Conservation (phyloP, 257 asterid genomes). For the Lithospermum erythrorhizon region DNA sequence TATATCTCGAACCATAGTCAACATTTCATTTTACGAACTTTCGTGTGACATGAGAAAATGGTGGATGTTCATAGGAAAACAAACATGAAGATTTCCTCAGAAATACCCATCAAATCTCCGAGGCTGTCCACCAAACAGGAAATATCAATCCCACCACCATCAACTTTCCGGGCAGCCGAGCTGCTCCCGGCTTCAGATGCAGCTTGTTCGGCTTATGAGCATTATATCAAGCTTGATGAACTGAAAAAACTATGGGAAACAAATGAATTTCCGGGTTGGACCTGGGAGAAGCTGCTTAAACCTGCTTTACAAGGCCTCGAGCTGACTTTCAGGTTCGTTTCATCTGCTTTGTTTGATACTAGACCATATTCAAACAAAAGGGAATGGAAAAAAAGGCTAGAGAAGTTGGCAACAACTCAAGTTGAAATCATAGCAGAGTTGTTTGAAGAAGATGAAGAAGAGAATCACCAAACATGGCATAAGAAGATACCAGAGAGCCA, state of each 20-base stretch:
- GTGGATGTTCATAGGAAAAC: constrained; percentile 77
- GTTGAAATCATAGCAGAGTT: constrained; percentile 50
- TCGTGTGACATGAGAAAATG: constrained; percentile 28
- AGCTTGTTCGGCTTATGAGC: constrained; percentile 62
- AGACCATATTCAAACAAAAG: constrained; percentile 54
- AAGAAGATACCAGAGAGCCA: constrained; percentile 53
- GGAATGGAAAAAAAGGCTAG: constrained; percentile 73
- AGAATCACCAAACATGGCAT: constrained; percentile 23
- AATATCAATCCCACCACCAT: constrained; percentile 44
- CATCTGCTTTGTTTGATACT: constrained; percentile 55
- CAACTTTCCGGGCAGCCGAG: constrained; percentile 29
- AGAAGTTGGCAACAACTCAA: constrained; percentile 43
- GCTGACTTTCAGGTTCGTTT: constrained; percentile 66
- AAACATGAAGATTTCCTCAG: constrained; percentile 45
- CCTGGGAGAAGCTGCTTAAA: constrained; percentile 39
- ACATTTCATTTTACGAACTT: too few species aligned
- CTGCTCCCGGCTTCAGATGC: constrained; percentile 59
- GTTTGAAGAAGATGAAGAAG: constrained; percentile 64
- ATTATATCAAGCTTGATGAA: constrained; percentile 63
- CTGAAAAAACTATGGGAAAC: constrained; percentile 46
- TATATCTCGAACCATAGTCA: too few species aligned
- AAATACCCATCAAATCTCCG: constrained; percentile 50
- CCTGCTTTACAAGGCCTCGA: constrained; percentile 74
- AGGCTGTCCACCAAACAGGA: constrained; percentile 43
- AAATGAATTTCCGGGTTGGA: constrained; percentile 60